A percentile compares a stretch with the other conserved stretches of the same genome.
Conservation (phyloP, 495 filamentous ascomycete genomes). For the Saxispiralis lemnorum region DNA sequence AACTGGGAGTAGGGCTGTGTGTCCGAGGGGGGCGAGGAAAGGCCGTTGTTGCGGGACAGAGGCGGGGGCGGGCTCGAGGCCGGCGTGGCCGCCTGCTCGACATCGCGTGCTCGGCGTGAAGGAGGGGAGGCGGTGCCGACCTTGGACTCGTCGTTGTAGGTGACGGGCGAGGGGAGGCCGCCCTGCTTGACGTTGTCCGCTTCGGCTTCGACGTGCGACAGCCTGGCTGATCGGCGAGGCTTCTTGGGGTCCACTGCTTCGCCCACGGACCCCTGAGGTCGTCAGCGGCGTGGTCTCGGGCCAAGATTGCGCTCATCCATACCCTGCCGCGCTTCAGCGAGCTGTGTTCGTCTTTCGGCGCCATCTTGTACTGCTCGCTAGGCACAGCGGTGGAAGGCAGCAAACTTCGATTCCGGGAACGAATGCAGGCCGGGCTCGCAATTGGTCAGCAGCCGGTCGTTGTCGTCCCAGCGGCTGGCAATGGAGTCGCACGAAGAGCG, state of each 20-base stretch:
- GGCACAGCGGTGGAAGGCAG: background rate
- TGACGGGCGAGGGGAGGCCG: constrained; percentile 66
- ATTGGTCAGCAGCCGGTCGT: background rate
- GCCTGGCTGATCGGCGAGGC: constrained; percentile 43
- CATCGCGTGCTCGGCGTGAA: constrained; percentile 35
- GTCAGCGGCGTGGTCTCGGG: background rate
- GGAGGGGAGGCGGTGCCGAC: constrained; percentile 58
- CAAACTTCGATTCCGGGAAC: background rate
- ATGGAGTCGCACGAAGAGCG: too few species aligned
- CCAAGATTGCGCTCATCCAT: background rate
- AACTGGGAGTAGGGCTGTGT: constrained; percentile 63
- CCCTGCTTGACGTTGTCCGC: constrained; percentile 32
- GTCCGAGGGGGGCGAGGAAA: constrained; percentile 48
- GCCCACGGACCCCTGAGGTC: constrained; percentile 19
- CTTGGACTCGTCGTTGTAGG: constrained; percentile 30
- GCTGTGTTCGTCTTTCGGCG: constrained; percentile 19
- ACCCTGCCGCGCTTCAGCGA: constrained; percentile 24
- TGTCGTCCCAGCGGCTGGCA: too few species aligned
- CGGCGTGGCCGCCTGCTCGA: constrained; percentile 31
- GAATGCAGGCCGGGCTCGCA: background rate
- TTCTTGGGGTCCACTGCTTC: constrained; percentile 37
- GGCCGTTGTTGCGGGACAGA: constrained; percentile 27
- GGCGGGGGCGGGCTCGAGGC: constrained; percentile 27
- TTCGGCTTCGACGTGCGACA: constrained; percentile 30
- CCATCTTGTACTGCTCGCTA: constrained; percentile 4